Evolutionary conservation across 768 basidiomycete species (phyloP).

Genomic region (Crepidotus variabilis): DNA sequence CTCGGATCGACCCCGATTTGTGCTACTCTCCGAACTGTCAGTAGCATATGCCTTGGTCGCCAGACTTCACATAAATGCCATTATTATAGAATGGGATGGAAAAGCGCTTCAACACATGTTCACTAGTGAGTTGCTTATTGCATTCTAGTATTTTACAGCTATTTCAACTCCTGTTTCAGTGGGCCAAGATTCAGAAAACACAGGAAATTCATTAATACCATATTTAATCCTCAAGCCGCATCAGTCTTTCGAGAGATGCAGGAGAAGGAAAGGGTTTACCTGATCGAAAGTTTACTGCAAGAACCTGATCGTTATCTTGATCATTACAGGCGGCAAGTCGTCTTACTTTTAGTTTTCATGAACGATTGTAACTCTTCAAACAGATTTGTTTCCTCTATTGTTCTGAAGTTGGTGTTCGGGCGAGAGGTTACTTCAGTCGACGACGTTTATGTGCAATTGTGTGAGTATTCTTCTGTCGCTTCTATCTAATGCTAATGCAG

Average conservation of each 20-base stretch:
- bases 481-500: neutral
- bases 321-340: slow-evolving; percentile 37
- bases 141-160: slow-evolving; percentile 1
- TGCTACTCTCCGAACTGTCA: slow-evolving; percentile 43
- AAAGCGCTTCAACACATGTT: slow-evolving; percentile 40
- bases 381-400: slow-evolving; percentile 44
- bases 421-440: slow-evolving; percentile 38
- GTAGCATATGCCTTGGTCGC: slow-evolving; percentile 12
- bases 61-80: neutral
- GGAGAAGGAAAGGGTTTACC: slow-evolving; percentile 32
- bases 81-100: slow-evolving; percentile 43
- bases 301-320: slow-evolving; percentile 33
- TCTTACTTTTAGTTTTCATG: neutral
- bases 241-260: slow-evolving; percentile 35
- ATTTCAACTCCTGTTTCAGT: slow-evolving; percentile 17
- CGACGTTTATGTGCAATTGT: slow-evolving; percentile 38
- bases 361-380: neutral
- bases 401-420: slow-evolving; percentile 45
- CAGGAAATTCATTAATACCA: slow-evolving; percentile 43
- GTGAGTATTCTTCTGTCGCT: slow-evolving; percentile 20
- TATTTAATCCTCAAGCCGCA: slow-evolving; percentile 40
- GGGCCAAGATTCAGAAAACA: slow-evolving; percentile 48
- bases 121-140: slow-evolving; percentile 41
- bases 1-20: slow-evolving; percentile 46
- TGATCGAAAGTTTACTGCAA: slow-evolving; percentile 34